Conservation (phyloP, 2,329 filamentous ascomycete genomes). For the Pseudogymnoascus sp. region DNA sequence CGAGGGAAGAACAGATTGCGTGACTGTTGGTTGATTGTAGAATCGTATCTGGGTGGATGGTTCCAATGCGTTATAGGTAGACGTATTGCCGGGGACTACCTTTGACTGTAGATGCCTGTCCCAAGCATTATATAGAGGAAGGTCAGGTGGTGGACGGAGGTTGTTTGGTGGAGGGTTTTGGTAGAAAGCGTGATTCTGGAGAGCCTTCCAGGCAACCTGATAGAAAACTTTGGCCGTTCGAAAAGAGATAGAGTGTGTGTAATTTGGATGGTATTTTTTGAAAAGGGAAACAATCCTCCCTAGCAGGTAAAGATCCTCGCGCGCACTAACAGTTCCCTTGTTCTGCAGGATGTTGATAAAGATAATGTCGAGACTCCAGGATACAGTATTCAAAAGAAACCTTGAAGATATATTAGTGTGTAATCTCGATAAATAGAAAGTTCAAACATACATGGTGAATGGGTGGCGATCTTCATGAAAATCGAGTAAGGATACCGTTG, state of each 20-base stretch:
- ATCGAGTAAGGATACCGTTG: conserved; percentile 15
- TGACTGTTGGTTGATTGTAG: not conserved
- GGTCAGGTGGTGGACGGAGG: not conserved
- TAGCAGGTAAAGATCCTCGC: conserved; percentile 13
- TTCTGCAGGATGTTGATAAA: conserved; percentile 19
- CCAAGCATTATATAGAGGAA: not conserved
- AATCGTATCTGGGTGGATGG: not conserved
- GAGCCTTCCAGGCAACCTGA: conserved; percentile 14
- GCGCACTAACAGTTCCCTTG: conserved; percentile 12
- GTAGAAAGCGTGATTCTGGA: conserved; percentile 8
- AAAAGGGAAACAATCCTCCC: conserved; percentile 8
- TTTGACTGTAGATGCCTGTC: not conserved
- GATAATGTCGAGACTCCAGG: conserved; percentile 18
- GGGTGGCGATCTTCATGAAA: conserved; percentile 15
- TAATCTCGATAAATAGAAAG: not conserved
- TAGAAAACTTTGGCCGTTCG: conserved; percentile 13
- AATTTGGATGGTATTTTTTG: conserved; percentile 14
- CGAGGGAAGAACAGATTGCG: not conserved
- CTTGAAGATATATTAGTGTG: conserved; percentile 9
- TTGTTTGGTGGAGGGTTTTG: not conserved
- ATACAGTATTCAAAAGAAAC: conserved; percentile 14
- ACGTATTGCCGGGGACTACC: not conserved
- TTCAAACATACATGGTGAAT: conserved; percentile 14
- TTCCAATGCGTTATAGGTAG: not conserved
- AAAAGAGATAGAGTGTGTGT: conserved; percentile 6